Percentiles rank a stretch among this genome's conserved stretches.
phyloP scores from a whole-genome alignment of 2,329 filamentous ascomycete species.

The Colletotrichum orchidophilum region DNA sequence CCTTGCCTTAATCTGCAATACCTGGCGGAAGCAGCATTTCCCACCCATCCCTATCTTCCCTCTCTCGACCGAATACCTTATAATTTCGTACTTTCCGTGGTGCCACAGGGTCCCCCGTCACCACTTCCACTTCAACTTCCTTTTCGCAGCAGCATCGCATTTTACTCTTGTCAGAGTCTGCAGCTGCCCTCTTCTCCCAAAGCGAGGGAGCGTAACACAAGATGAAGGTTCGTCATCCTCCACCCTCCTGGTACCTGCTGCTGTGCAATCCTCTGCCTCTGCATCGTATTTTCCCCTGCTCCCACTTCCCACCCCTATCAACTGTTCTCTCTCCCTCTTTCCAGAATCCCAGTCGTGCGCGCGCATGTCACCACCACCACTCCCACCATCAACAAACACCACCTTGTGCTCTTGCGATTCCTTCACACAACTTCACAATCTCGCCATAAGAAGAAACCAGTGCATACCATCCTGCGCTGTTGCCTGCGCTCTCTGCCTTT shows the following conservation, averaged over 20 bases:
- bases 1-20: neutral
- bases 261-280: neutral
- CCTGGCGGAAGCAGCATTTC: constrained; percentile 5
- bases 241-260: constrained; percentile 13
- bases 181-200: constrained; percentile 7
- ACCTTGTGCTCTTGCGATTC: constrained; percentile 5
- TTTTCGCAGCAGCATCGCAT: constrained; percentile 8
- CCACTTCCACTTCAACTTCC: constrained; percentile 10
- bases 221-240: constrained; percentile 35
- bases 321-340: neutral
- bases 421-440: neutral
- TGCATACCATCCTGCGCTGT: neutral
- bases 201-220: constrained; percentile 31
- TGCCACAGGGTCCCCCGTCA: constrained; percentile 20
- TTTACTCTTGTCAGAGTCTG: neutral
- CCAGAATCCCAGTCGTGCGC: neutral
- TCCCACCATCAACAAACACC: neutral
- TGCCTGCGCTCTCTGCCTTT: neutral
- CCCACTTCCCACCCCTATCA: constrained; percentile 3
- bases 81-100: constrained; percentile 1
- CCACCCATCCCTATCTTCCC: constrained; percentile 7
- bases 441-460: neutral
- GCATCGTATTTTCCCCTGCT: constrained; percentile 3
- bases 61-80: neutral
- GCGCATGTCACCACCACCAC: neutral